A percentile compares a stretch with the other conserved stretches of the same genome.
phyloP scores from a whole-genome alignment of 208 protist species.

The Crithidia thermophila region DNA sequence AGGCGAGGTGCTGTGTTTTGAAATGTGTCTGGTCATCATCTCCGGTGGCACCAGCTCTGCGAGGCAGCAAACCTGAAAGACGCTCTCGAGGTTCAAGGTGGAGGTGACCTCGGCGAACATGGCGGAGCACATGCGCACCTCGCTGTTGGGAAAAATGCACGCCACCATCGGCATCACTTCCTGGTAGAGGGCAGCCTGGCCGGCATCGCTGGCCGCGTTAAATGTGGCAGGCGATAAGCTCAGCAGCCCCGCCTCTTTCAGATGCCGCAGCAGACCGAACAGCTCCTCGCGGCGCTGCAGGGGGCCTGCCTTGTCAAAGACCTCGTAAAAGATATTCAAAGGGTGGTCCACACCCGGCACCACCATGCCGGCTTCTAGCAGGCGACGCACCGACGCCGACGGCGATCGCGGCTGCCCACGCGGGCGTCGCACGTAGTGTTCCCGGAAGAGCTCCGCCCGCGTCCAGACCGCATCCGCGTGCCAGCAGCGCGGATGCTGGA shows the following conservation, averaged over 20 bases:
- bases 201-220: conserved; percentile 35
- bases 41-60: conserved; percentile 28
- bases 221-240: conserved; percentile 32
- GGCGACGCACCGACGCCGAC: conserved; percentile 11
- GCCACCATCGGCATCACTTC: conserved; percentile 55
- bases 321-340: conserved; percentile 36
- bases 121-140: conserved; percentile 65
- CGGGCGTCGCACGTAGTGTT: conserved; percentile 29
- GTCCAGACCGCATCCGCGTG: conserved; percentile 36
- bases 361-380: conserved; percentile 13
- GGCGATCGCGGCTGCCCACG: conserved; percentile 19
- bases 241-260: conserved; percentile 40
- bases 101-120: conserved; percentile 55
- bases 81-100: conserved; percentile 59
- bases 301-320: conserved; percentile 35
- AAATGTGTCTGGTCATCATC: conserved; percentile 1
- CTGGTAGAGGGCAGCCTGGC: conserved; percentile 59
- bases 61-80: conserved; percentile 59
- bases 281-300: conserved; percentile 31
- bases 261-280: conserved; percentile 12
- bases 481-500: conserved; percentile 44
- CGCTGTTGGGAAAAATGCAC: conserved; percentile 65
- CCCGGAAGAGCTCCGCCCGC: conserved; percentile 31
- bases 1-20: no score
- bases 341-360: conserved; percentile 27